Base-by-base conservation (phyloP, 108 stramenopile species). In the Aurantiochytrium sp. region DNA sequence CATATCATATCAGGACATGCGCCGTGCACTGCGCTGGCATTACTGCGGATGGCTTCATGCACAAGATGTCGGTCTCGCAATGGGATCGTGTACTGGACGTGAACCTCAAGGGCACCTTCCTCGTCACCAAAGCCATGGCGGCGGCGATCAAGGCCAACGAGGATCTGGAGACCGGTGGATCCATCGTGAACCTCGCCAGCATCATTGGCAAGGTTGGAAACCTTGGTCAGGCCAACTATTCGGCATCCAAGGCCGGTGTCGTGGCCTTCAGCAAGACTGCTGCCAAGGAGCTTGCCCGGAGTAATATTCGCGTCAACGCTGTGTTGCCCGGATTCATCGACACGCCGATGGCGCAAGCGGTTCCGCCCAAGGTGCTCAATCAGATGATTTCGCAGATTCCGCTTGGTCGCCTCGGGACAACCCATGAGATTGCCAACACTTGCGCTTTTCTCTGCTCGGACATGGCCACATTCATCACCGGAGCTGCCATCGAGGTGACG, bases 201-300 rank as follows among this genome's bases (percentile, higher is more conserved):
- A 90, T 96, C 45, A 93, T 96, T 18, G 92, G 93, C 28, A 87
- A 94, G 44, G 88, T 88, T 87, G 96, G 96, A 10, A 96, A 96
- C 73, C 28, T 95, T 45, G 96, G 96, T 25, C 97, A 97, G 91
- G 97, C 97, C 49, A 97, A 97, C 95, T 97, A 97, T 71, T 96
- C 96, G 6, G 96, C 97, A 51, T 96, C 97, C 89, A 97, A 97
- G 93, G 97, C 95, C 42, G 97, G 97, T 83, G 96, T 97, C 28
- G 94, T 96, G 83, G 97, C 94, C 55, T 93, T 97, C 90, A 94
- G 95, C 87, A 96, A 94, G 95, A 92, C 95, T 53, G 96, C 96
- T 89, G 97, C 97, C 58, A 96, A 96, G 93, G 97, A 96, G 92
- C 96, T 97, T 90, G 92, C 96, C 44, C 87, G 90, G 4, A 94